Evolutionary conservation across 2,329 filamentous ascomycete genomes (phyloP).

Genomic region (Epichloe brachyelytri): DNA sequence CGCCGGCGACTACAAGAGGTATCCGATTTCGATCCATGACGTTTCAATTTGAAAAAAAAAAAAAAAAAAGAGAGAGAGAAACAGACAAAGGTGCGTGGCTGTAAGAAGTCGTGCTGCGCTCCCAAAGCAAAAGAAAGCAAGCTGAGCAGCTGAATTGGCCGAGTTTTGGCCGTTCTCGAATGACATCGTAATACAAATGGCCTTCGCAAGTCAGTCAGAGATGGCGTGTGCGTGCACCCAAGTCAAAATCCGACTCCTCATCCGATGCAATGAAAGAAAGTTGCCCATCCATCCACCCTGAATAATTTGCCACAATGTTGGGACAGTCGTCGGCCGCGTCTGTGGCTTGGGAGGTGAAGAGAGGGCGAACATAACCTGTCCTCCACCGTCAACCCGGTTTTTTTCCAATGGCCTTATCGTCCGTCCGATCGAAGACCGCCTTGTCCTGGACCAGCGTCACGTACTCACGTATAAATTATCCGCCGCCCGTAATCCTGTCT

Average conservation of each 20-base stretch:
- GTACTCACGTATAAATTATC: not conserved
- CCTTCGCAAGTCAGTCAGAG: slow-evolving; percentile 5
- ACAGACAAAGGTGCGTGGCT: slow-evolving; percentile 1
- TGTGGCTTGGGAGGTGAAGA: not conserved
- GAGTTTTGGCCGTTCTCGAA: slow-evolving; percentile 2
- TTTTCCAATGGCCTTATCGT: not conserved
- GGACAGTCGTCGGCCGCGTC: slow-evolving; percentile 4
- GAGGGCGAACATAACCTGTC: not conserved
- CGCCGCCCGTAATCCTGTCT: not conserved
- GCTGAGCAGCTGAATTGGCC: slow-evolving; percentile 3
- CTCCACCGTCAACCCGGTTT: not conserved
- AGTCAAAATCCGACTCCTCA: slow-evolving; percentile 26
- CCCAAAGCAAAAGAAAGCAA: not conserved
- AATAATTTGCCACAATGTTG: not conserved
- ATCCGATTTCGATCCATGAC: not conserved
- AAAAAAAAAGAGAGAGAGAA: not conserved
- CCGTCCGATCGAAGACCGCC: not conserved
- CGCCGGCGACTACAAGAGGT: not conserved
- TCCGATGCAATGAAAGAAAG: slow-evolving; percentile 23
- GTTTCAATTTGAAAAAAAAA: not conserved
- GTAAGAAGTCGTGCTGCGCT: slow-evolving; percentile 1
- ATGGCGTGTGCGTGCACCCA: slow-evolving; percentile 13
- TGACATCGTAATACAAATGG: slow-evolving; percentile 5
- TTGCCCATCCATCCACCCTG: slow-evolving; percentile 10
- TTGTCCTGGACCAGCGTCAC: not conserved